Percentiles rank a stretch among this genome's conserved stretches.
Conservation (phyloP, 805 yeast species). For the Candida taoyuanica region DNA sequence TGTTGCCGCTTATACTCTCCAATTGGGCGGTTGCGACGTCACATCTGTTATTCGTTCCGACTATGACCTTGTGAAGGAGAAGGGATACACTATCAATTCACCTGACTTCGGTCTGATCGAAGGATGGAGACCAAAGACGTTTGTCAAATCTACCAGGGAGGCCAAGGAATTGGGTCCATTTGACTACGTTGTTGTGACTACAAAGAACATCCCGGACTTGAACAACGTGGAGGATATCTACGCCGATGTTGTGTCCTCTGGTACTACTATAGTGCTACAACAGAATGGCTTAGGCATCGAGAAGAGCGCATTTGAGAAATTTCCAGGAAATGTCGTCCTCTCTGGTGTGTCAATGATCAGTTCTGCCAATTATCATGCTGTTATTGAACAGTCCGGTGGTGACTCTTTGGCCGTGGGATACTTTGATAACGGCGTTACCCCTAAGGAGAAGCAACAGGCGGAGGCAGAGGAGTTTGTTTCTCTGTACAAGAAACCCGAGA, state of each 20-base stretch:
- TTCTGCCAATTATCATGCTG: constrained; percentile 43
- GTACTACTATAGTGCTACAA: constrained; percentile 47
- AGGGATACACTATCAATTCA: constrained; percentile 55
- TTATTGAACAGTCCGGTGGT: constrained; percentile 39
- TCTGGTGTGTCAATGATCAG: constrained; percentile 64
- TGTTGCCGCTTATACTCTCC: constrained; percentile 59
- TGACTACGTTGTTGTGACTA: constrained; percentile 57
- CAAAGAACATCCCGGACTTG: constrained; percentile 68
- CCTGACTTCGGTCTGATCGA: constrained; percentile 50
- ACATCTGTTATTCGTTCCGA: constrained; percentile 60
- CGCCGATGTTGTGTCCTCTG: constrained; percentile 42
- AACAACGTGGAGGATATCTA: constrained; percentile 45
- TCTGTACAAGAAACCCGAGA: constrained; percentile 41
- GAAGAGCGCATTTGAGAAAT: constrained; percentile 43
- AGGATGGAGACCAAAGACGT: constrained; percentile 45
- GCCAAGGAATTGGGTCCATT: constrained; percentile 31
- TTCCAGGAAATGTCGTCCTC: constrained; percentile 46
- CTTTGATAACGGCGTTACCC: constrained; percentile 36
- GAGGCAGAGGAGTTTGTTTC: constrained; percentile 41
- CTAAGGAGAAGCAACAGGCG: constrained; percentile 22
- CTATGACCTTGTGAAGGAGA: constrained; percentile 40
- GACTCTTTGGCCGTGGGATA: constrained; percentile 46
- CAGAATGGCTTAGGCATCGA: constrained; percentile 66
- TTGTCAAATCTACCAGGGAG: constrained; percentile 32
- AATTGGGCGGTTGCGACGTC: constrained; percentile 11